phyloP scores from a whole-genome alignment of 2,329 filamentous ascomycete genomes.

The Colletotrichum sp. region DNA sequence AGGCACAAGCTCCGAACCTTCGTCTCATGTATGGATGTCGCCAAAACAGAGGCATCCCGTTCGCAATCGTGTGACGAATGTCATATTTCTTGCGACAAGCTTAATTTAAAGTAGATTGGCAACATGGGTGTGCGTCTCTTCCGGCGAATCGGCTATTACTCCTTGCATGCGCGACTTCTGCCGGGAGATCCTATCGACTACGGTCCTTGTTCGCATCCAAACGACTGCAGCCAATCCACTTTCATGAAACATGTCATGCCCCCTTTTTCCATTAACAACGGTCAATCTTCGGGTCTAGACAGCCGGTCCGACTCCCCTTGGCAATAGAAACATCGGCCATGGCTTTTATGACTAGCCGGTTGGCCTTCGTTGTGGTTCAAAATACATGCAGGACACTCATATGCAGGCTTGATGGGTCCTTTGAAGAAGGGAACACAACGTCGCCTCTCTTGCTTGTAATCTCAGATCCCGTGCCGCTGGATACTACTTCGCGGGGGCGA shows the following conservation, averaged over 20 bases:
- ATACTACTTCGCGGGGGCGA: neutral
- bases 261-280: neutral
- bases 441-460: neutral
- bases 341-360: neutral
- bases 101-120: constrained; percentile 10
- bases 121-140: neutral
- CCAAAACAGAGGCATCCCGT: neutral
- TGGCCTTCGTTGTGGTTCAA: neutral
- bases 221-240: neutral
- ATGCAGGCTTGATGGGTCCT: neutral
- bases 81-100: neutral
- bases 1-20: neutral
- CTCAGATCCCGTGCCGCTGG: neutral
- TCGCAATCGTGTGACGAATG: neutral
- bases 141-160: neutral
- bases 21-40: neutral
- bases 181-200: neutral
- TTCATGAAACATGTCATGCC: neutral
- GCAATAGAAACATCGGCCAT: neutral
- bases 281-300: neutral
- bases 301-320: neutral
- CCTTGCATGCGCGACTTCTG: neutral
- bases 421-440: neutral
- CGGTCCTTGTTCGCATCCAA: neutral
- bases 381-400: neutral